Evolutionary conservation across 352 stramenopile genomes (phyloP).

Genomic region (Globisporangium paddicum): DNA sequence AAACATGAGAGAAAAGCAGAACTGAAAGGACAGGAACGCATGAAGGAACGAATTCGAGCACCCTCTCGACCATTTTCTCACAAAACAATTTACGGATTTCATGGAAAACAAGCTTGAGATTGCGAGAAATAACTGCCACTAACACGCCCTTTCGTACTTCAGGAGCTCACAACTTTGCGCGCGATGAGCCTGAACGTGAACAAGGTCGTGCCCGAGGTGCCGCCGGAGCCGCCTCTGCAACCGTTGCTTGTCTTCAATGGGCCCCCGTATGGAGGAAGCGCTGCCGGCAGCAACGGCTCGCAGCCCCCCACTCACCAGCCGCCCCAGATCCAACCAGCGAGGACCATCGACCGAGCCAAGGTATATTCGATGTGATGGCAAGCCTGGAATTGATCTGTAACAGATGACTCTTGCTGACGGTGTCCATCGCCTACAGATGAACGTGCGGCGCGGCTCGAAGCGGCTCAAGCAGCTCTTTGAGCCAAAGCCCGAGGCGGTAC

Average conservation of each 20-base stretch:
- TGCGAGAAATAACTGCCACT: background rate
- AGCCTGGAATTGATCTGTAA: background rate
- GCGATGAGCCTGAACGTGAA: slow-evolving; percentile 14
- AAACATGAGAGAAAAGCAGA: background rate
- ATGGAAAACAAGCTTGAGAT: background rate
- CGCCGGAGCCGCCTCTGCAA: background rate
- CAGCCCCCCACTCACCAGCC: background rate
- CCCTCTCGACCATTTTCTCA: background rate
- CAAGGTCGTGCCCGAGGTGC: slow-evolving; percentile 11
- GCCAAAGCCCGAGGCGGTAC: slow-evolving; percentile 18
- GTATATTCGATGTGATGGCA: background rate
- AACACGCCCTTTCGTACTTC: background rate
- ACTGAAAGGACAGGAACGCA: background rate
- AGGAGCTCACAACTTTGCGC: background rate
- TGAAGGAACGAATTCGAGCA: background rate
- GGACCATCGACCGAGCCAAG: slow-evolving; percentile 21
- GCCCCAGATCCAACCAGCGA: background rate
- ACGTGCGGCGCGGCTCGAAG: slow-evolving; percentile 23
- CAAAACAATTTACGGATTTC: background rate
- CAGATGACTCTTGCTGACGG: background rate
- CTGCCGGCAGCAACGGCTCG: background rate
- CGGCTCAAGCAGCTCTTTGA: slow-evolving; percentile 26
- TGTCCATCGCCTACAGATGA: slow-evolving; percentile 13
- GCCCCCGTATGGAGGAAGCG: background rate
- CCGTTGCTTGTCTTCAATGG: background rate